These are phyloP conservation scores for Blastobotrys serpentis DNA, from an alignment of 1,139 yeast genomes.

Conservation along the genomic window DNA sequence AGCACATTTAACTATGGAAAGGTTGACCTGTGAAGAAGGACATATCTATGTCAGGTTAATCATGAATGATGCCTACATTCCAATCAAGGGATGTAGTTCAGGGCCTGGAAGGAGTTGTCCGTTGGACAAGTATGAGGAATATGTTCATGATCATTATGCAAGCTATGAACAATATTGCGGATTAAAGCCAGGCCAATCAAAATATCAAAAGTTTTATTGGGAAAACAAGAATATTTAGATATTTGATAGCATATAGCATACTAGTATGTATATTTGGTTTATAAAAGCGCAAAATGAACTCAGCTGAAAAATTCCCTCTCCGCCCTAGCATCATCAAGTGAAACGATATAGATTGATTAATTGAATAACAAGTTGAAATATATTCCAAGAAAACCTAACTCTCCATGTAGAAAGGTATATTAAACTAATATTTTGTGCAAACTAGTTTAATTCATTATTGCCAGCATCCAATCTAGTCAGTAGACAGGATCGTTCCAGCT, in stretches of 20 bases:
- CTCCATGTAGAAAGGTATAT: too few species aligned
- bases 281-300: neutral
- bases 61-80: conserved; percentile 57
- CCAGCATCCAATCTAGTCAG: too few species aligned
- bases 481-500: too few species aligned
- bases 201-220: conserved; percentile 2
- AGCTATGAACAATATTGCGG: conserved; percentile 11
- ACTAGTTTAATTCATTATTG: too few species aligned
- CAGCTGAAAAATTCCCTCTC: too few species aligned
- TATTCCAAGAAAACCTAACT: too few species aligned
- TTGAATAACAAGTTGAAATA: too few species aligned
- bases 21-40: conserved; percentile 12
- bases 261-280: neutral
- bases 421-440: too few species aligned
- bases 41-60: conserved; percentile 46
- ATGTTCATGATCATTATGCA: neutral
- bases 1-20: conserved; percentile 9
- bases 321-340: too few species aligned
- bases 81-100: conserved; percentile 45
- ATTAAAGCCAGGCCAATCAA: conserved; percentile 5
- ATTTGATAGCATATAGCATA: neutral
- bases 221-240: neutral
- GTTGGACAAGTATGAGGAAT: conserved; percentile 11
- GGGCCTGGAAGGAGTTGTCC: conserved; percentile 48
- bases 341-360: too few species aligned